Percentiles rank a stretch among this genome's conserved stretches.
Conservation (phyloP, 1,284 basidiomycete species). For the Trichosporon ovoides region DNA sequence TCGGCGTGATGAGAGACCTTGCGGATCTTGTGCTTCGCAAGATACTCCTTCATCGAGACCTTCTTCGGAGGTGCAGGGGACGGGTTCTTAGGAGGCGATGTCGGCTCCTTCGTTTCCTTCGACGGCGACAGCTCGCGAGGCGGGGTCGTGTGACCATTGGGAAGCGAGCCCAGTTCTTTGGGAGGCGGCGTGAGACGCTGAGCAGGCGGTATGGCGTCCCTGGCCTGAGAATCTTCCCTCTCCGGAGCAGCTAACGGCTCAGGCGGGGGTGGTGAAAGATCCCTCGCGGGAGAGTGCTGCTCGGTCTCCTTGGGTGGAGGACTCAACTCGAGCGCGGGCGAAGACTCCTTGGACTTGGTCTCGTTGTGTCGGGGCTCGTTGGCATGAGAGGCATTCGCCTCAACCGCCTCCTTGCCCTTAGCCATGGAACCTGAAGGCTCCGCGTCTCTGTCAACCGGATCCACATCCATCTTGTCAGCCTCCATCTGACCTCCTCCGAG, state of each 20-base stretch:
- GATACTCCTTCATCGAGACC: slow-evolving; percentile 38
- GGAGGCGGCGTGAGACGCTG: slow-evolving; percentile 27
- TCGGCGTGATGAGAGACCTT: slow-evolving; percentile 25
- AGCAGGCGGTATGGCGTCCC: slow-evolving; percentile 11
- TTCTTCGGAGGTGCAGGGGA: slow-evolving; percentile 35
- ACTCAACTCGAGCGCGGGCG: neutral
- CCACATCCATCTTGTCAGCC: neutral
- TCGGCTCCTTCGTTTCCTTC: slow-evolving; percentile 25
- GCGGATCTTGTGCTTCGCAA: slow-evolving; percentile 37
- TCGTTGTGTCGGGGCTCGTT: neutral
- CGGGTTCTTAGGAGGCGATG: slow-evolving; percentile 24
- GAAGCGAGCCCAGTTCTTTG: neutral
- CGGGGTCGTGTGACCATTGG: neutral
- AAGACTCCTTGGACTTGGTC: neutral
- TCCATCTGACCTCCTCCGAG: neutral
- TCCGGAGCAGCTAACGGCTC: neutral
- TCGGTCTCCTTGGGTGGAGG: neutral
- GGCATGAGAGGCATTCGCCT: slow-evolving; percentile 2
- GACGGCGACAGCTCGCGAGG: slow-evolving; percentile 15
- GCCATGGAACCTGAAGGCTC: neutral
- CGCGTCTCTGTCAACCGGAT: neutral
- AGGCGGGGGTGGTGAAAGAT: neutral
- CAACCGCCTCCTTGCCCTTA: slow-evolving; percentile 6
- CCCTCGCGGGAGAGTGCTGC: neutral
- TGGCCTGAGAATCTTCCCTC: neutral